Evolutionary conservation across 2,329 filamentous ascomycete genomes (phyloP).

Genomic region (Aspergillus caelatus): DNA sequence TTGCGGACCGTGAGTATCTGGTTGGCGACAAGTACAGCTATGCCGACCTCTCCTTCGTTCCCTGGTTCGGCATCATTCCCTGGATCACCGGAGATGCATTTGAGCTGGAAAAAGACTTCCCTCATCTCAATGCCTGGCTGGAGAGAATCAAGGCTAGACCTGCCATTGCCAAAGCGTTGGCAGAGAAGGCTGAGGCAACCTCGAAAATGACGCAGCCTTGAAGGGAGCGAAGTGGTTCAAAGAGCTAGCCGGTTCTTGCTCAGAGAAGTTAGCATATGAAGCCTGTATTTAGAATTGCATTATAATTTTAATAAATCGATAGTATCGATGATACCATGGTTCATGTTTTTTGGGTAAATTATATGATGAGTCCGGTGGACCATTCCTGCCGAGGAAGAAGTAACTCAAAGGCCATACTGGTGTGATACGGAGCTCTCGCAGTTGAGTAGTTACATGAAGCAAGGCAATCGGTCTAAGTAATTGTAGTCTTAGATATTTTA

Average conservation of each 20-base stretch:
- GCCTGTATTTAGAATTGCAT: neutral
- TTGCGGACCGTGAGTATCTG: constrained; percentile 42
- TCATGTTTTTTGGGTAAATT: no score
- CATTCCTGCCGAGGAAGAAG: no score
- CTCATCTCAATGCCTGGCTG: constrained; percentile 34
- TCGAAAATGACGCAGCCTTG: constrained; percentile 18
- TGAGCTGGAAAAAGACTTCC: constrained; percentile 35
- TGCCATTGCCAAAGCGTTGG: constrained; percentile 27
- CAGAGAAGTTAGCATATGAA: neutral
- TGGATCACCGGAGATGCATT: constrained; percentile 15
- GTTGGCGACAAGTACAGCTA: constrained; percentile 49
- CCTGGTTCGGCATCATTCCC: constrained; percentile 35
- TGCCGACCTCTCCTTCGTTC: constrained; percentile 46
- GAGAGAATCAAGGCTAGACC: constrained; percentile 30
- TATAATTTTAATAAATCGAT: no score
- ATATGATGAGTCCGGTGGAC: no score
- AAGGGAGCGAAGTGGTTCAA: constrained; percentile 20
- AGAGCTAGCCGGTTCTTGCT: neutral
- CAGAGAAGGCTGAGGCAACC: constrained; percentile 18
- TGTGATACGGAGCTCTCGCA: no score
- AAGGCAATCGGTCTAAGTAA: no score
- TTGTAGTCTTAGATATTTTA: no score
- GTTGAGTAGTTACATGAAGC: no score
- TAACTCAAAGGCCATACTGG: no score
- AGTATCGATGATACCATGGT: no score